Base-by-base conservation (phyloP, 441 rosid genomes). In the Adansonia rubrostipa region DNA sequence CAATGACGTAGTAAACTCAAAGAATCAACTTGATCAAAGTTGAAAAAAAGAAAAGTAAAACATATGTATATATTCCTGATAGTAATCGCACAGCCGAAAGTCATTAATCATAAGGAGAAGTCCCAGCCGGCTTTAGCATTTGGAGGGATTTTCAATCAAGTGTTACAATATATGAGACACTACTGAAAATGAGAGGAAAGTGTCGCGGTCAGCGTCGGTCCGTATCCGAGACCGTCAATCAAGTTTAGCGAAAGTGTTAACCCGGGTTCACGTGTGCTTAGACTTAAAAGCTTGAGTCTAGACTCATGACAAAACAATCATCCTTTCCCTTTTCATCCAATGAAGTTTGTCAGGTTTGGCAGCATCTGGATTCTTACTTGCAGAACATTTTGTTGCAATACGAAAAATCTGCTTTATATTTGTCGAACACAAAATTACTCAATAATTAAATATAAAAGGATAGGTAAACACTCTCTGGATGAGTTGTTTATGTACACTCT, bases 1-100 rank as follows among this genome's bases (percentile, higher is more conserved):
- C 67, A 54, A 15, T 80, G 81, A 75, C 80, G 80, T 56, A 60
- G 61, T 76, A 64, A 63, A 71, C 58, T 68, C 33, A 74, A 24
- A 28, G 19, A 62, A 57, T 68, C 62, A 61, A 72, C 28, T 71
- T 22, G 45, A 40, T 22, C 19, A 67, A 56, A 76, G 62, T 2
- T 75, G 17, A 10, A 75, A 20, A 45, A 53, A 13, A 1, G 19
- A 15, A 60, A 68, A 42, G 40, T 14, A 42, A 57, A 73, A 36
- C 33, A 28, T 28, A 28, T 28, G 33, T 28, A 28, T 28, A 28
- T 56, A 9, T 70, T 48, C 56, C 13, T 14, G 20, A 70, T 24
- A 9, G 40, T 70, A 51, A 33, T 61, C 24, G 9, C 47, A 24
- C 74, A 14, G 74, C 57, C 22, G 61, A 71, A 40, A 57, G 66